These are phyloP conservation scores for Chalaropsis ovoidea DNA, from an alignment of 2,329 filamentous ascomycete species.

Conservation along the genomic window DNA sequence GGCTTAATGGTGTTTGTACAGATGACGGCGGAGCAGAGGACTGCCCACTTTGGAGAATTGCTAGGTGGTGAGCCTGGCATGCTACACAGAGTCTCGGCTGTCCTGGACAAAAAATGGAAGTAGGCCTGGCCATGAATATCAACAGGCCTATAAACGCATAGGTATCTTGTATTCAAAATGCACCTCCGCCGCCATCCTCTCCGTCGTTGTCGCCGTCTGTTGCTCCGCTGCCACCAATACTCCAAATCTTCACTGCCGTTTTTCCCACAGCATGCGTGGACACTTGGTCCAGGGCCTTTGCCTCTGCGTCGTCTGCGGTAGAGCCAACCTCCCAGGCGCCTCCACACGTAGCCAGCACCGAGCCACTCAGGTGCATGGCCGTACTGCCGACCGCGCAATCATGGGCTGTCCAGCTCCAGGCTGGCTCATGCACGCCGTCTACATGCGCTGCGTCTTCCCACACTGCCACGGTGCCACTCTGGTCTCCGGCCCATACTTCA, in stretches of 20 bases:
- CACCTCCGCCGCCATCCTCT: not conserved
- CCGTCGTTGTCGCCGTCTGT: not conserved
- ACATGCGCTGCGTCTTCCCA: slow-evolving; percentile 47
- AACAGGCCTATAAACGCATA: not conserved
- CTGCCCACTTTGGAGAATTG: slow-evolving; percentile 28
- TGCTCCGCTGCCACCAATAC: slow-evolving; percentile 8
- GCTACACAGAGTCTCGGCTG: slow-evolving; percentile 8
- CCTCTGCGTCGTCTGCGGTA: not conserved
- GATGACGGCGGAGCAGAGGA: slow-evolving; percentile 30
- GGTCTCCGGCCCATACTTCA: slow-evolving; percentile 53
- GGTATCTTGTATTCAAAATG: not conserved
- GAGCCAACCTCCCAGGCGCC: slow-evolving; percentile 41
- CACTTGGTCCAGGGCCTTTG: not conserved
- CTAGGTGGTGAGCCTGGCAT: slow-evolving; percentile 28
- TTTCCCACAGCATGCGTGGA: slow-evolving; percentile 14
- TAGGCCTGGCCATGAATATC: not conserved
- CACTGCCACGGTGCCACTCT: slow-evolving; percentile 45
- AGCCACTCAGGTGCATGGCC: slow-evolving; percentile 44
- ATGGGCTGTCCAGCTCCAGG: slow-evolving; percentile 44
- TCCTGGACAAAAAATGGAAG: not conserved
- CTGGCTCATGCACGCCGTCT: slow-evolving; percentile 37
- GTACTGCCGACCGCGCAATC: slow-evolving; percentile 41
- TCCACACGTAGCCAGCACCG: slow-evolving; percentile 47
- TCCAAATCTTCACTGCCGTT: slow-evolving; percentile 22
- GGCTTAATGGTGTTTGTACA: slow-evolving; percentile 32